Base-by-base conservation (phyloP, 768 basidiomycete species). In the Hypholoma sublateritium region DNA sequence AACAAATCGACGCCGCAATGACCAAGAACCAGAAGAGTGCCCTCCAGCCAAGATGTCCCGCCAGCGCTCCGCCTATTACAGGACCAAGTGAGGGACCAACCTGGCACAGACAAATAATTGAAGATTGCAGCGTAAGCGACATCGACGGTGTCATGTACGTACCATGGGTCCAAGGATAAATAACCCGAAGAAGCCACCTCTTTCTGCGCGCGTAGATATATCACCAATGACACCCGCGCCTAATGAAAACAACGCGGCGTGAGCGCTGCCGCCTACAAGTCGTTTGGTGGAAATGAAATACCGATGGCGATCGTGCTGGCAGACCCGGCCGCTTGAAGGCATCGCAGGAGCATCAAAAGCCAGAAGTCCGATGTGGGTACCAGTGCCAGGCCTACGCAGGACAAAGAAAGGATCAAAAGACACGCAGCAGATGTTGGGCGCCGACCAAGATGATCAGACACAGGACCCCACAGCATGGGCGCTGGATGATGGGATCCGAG, bases 171-270 rank as follows among this genome's bases (percentile, higher is more conserved):
- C 88, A 3, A 88, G 56, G 35, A 71, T 77, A 68, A 84, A 90
- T 7, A 89, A 49, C 2, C 91, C 92, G 54, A 85, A 80, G 70
- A 86, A 91, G 6, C 84, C 81, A 16, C 89, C 93, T 35, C 92
- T 75, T 70, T 94, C 91, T 36, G 81, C 78, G 0, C 82, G 85
- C 1, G 80, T 80, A 5, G 89, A 81, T 24, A 95, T 87, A 66
- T 95, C 93, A 1, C 84, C 84, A 54, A 95, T 81, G 5, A 90
- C 84, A 5, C 93, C 93, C 34, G 88, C 84, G 51, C 87, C 87
- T 84, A 60, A 37, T 28, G 17, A 16, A n/a, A 45, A 14, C 25
- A 45, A 4, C 19, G 9, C 19, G 17, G 16, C 17, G 25, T 44
- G 37, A 39, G 36, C 28, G 12, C 11, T 50, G 14, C 9, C 16